Evolutionary conservation across 192 early-diverging fungal genomes (phyloP).

Genomic region (Pilaira anomala): DNA sequence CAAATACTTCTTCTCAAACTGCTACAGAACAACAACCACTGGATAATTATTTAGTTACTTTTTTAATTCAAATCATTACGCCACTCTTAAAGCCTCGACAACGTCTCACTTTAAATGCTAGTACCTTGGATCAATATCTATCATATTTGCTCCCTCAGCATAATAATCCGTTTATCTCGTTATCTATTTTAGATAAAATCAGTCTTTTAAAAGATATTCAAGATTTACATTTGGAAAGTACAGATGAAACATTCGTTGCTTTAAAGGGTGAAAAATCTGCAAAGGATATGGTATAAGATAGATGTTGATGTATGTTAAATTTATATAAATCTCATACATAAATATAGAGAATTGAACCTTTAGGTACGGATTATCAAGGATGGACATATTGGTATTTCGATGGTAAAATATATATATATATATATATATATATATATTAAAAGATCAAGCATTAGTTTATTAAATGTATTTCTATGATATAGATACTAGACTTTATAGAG

Average conservation of each 20-base stretch:
- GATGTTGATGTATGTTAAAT: no score
- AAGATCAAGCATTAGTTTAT: no score
- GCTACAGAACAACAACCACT: not conserved
- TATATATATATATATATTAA: no score
- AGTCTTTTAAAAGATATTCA: slow-evolving; percentile 2
- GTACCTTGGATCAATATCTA: not conserved
- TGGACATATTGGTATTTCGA: slow-evolving; percentile 17
- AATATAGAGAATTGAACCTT: slow-evolving; percentile 8
- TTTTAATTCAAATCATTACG: slow-evolving; percentile 7
- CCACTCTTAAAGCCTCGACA: slow-evolving; percentile 2
- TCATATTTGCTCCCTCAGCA: not conserved
- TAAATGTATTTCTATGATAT: no score
- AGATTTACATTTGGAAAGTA: not conserved
- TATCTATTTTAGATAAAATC: slow-evolving; percentile 2
- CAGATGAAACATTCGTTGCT: not conserved
- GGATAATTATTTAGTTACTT: not conserved
- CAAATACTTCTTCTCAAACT: not conserved
- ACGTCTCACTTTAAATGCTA: not conserved
- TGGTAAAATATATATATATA: not conserved
- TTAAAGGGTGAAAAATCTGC: not conserved
- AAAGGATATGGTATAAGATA: not conserved
- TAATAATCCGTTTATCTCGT: not conserved
- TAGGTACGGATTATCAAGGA: not conserved
- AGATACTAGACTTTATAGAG: slow-evolving; percentile 5
- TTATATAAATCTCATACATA: not conserved